These are phyloP conservation scores for Nicotiana tomentosiformis DNA, from an alignment of 257 asterid species.

Conservation along the genomic window DNA sequence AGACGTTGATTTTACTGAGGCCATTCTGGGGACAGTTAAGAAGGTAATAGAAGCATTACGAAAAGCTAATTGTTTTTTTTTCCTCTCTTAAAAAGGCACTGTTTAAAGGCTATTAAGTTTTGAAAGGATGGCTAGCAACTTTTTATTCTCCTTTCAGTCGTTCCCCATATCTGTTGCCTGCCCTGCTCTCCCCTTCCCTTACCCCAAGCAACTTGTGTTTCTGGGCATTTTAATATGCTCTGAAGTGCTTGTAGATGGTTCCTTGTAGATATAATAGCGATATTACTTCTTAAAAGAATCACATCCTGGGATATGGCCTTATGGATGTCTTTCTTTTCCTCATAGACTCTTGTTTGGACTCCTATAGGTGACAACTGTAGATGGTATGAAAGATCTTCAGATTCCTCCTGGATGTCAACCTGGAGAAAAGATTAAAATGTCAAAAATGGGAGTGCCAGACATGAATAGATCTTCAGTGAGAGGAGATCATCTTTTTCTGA, in stretches of 20 bases:
- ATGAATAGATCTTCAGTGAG: conserved; percentile 64
- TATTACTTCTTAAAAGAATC: neutral
- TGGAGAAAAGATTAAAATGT: conserved; percentile 66
- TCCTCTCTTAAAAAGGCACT: conserved; percentile 1
- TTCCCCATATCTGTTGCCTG: neutral
- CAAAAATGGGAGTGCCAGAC: conserved; percentile 80
- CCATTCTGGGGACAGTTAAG: conserved; percentile 73
- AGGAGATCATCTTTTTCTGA: conserved; percentile 83
- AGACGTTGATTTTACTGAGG: conserved; percentile 74
- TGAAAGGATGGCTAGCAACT: neutral
- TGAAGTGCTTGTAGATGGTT: conserved; percentile 1
- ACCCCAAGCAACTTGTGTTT: neutral
- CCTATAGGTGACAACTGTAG: conserved; percentile 78
- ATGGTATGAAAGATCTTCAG: conserved; percentile 73
- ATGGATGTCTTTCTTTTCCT: neutral
- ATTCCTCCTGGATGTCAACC: conserved; percentile 92
- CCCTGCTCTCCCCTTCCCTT: neutral
- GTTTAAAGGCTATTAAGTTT: neutral
- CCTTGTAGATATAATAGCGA: neutral
- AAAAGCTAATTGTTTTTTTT: neutral
- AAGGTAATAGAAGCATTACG: conserved; percentile 48
- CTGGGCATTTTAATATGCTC: neutral
- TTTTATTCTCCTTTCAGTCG: neutral
- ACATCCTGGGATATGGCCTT: neutral
- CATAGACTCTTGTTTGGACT: neutral